Conservation (phyloP, 352 stramenopile species). For the Globisporangium sylvaticum region DNA sequence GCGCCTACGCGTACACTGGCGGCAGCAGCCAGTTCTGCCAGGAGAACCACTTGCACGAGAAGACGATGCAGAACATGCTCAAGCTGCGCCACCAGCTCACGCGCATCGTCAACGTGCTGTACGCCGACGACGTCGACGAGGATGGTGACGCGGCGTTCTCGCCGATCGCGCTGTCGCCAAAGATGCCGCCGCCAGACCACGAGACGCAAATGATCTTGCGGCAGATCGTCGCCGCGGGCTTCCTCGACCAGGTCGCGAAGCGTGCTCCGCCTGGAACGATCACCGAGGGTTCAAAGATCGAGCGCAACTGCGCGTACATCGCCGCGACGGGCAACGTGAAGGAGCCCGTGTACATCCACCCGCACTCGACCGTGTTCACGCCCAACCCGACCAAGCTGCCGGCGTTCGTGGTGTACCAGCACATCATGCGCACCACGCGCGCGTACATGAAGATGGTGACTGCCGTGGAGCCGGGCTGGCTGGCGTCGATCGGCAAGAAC, state of each 20-base stretch:
- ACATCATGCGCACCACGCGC: slow-evolving; percentile 70
- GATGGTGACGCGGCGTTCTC: slow-evolving; percentile 28
- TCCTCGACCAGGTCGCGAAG: slow-evolving; percentile 82
- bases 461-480: slow-evolving; percentile 96
- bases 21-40: slow-evolving; percentile 60
- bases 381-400: slow-evolving; percentile 61
- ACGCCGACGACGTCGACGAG: slow-evolving; percentile 28
- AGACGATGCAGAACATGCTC: slow-evolving; percentile 87
- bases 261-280: slow-evolving; percentile 67
- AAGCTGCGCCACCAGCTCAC: slow-evolving; percentile 83
- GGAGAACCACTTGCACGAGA: slow-evolving; percentile 80
- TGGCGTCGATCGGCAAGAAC: slow-evolving; percentile 79
- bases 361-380: slow-evolving; percentile 80
- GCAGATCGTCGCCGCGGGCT: slow-evolving; percentile 76
- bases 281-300: slow-evolving; percentile 76
- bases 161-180: slow-evolving; percentile 45
- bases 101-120: slow-evolving; percentile 75
- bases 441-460: slow-evolving; percentile 98
- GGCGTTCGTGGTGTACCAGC: slow-evolving; percentile 71
- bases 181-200: slow-evolving; percentile 63
- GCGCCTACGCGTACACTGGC: slow-evolving; percentile 72
- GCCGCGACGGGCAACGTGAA: slow-evolving; percentile 49
- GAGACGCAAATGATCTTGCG: slow-evolving; percentile 56
- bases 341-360: slow-evolving; percentile 82
- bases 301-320: slow-evolving; percentile 80